Evolutionary conservation across 805 yeast genomes (phyloP), one percentile per base, ranked within the genome.

Genomic region (Metschnikowia picachoensis): DNA sequence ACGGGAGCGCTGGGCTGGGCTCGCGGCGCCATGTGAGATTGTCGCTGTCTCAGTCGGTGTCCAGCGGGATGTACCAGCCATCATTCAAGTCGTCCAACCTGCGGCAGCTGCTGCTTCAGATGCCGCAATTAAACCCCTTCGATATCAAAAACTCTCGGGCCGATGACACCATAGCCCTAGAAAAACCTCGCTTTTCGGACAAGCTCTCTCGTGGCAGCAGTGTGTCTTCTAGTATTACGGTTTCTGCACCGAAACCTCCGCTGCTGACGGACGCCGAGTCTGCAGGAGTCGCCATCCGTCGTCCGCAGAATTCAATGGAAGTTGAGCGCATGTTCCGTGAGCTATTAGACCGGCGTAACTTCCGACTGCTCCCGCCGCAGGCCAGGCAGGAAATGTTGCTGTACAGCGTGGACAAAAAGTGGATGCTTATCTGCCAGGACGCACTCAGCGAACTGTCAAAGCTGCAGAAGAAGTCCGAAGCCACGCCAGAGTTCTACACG

Each of bases 381-480:
- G 96, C 94, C 3, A 82, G 83, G 53, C 77, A 73, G 46, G 94
- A 87, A 59, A 82, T 92, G 86, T 73, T 80, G 58, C 78, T 77
- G 55, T 90, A 85, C 60, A 78, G 85, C 36, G 69, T 79, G 0
- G 87, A 85, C 40, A 87, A 89, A 57, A 92, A 92, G 66, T 90
- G 97, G 96, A 82, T 87, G 84, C 74, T 91, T 53, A 84, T 91
- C 35, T 81, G 85, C 53, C 97, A 91, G 63, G 96, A 90, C 62
- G 81, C 85, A 20, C 74, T 87, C 38, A 78, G 91, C 7, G 97
- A 90, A 58, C 73, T 73, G 57, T 85, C 84, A 57, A 80, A 84
- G 53, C 63, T 61, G 43, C 57, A 58, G 40, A 67, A 60, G 32
- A 68, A 63, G 42, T 56, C 56, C 44, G 58, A 66, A 17, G 58